Evolutionary conservation across 2,329 filamentous ascomycete genomes (phyloP).

Genomic region (Didymella keratinophila): DNA sequence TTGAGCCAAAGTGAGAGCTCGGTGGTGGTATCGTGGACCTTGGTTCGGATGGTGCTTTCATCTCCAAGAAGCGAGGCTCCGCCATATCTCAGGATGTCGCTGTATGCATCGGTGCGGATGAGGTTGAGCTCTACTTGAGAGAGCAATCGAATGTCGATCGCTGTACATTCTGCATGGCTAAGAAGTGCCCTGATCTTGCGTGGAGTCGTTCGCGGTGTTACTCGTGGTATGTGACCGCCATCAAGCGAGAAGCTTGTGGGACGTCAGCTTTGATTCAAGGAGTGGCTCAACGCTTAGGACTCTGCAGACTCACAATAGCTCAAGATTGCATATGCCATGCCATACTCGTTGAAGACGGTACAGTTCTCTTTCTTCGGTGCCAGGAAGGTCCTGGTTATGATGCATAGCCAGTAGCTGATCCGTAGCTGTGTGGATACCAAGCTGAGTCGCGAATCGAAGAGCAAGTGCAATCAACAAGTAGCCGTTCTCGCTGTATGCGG

Average conservation of each 20-base stretch:
- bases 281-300: not conserved
- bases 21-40: slow-evolving; percentile 32
- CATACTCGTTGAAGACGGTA: slow-evolving; percentile 55
- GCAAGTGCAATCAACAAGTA: slow-evolving; percentile 61
- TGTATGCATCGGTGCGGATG: slow-evolving; percentile 46
- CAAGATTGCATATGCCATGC: slow-evolving; percentile 62
- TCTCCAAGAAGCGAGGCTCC: slow-evolving; percentile 22
- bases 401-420: slow-evolving; percentile 52
- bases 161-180: slow-evolving; percentile 53
- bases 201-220: slow-evolving; percentile 47
- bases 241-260: slow-evolving; percentile 49
- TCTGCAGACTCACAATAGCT: slow-evolving; percentile 49
- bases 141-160: slow-evolving; percentile 61
- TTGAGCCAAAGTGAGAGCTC: slow-evolving; percentile 54
- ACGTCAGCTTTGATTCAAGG: not conserved
- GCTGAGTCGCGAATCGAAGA: slow-evolving; percentile 59
- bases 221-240: slow-evolving; percentile 55
- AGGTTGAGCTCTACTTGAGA: slow-evolving; percentile 62
- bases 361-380: slow-evolving; percentile 44
- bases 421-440: slow-evolving; percentile 52
- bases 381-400: slow-evolving; percentile 4
- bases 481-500: slow-evolving; percentile 62
- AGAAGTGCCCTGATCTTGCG: slow-evolving; percentile 58
- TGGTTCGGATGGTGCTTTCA: slow-evolving; percentile 31
- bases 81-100: slow-evolving; percentile 26